A percentile compares a stretch with the other conserved stretches of the same genome.
Evolutionary conservation across 192 early-diverging fungal genomes (phyloP).

Genomic region (Backusella luteola): DNA sequence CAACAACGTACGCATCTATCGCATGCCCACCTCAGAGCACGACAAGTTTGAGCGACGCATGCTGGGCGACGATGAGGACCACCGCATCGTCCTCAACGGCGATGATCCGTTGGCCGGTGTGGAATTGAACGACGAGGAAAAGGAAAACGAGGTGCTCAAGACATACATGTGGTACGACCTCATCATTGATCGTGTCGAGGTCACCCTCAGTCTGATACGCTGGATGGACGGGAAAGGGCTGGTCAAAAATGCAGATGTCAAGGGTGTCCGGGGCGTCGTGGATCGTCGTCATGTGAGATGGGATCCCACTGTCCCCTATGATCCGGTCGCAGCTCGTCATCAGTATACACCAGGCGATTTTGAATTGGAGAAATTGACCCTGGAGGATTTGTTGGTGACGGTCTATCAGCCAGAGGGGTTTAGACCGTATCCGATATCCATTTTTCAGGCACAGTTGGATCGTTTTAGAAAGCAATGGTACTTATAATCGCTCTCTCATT

Average conservation of each 20-base stretch:
- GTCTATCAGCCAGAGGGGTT: conserved; percentile 82
- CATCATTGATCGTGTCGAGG: conserved; percentile 75
- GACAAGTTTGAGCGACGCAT: conserved; percentile 31
- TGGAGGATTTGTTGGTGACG: conserved; percentile 88
- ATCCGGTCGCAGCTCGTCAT: conserved; percentile 58
- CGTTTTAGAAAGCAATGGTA: conserved; percentile 86
- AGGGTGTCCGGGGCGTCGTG: conserved; percentile 85
- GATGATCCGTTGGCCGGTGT: conserved; percentile 32
- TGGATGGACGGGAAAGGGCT: conserved; percentile 88
- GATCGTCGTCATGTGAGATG: conserved; percentile 82
- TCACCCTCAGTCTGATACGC: conserved; percentile 81
- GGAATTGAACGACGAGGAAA: conserved; percentile 28
- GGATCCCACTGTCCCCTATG: conserved; percentile 61
- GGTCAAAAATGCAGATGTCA: conserved; percentile 77
- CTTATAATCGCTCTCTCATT: too few relatives aligned
- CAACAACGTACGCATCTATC: conserved; percentile 70
- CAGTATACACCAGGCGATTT: conserved; percentile 75
- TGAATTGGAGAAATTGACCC: conserved; percentile 74
- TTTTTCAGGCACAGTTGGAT: conserved; percentile 84
- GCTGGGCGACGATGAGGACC: not conserved
- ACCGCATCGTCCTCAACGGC: not conserved
- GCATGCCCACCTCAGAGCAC: conserved; percentile 39
- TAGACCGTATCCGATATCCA: conserved; percentile 82
- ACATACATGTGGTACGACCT: conserved; percentile 70
- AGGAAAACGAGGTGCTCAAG: conserved; percentile 26